Evolutionary conservation across 2,329 filamentous ascomycete genomes (phyloP), one percentile per base, ranked within the genome.

Genomic region (Erysiphe pulchra): DNA sequence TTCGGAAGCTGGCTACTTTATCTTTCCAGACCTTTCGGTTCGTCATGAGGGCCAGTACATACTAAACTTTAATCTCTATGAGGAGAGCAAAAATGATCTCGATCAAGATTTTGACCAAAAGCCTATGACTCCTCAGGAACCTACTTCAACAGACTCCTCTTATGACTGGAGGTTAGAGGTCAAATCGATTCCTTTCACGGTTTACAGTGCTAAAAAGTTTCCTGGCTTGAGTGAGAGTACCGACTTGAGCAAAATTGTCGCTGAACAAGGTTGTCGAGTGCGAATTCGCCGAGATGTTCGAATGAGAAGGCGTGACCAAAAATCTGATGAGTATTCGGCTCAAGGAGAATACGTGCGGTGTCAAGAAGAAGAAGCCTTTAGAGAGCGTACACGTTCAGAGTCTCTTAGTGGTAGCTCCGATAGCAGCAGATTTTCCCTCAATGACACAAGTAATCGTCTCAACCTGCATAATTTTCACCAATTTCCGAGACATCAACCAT

Each of bases 191-290:
- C 75, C 82, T 0, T 95, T 98, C 60, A 77, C 74, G 43, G 90
- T 95, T 38, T 95, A 72, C 65, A 94, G 86, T 55, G 90, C 90
- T 45, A 98, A 95, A 75, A 95, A 94, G 65, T 98, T 98, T 64
- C 90, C 90, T 14, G 90, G 87, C 16, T 66, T 95, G 48, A 79
- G 81, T 40, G 83, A 90, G 60, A 94, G 85, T 64, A 98, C 90
- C 0, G 67, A 72, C 12, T 67, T 95, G 44, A 94, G 86, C 62
- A 80, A 86, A 50, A 80, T 83, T 33, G 85, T 98, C 39, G 86
- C 87, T 16, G 87, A 98, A 61, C 90, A 98, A 62, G 90, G 90
- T 48, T 95, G 90, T 61, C 83, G 87, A 53, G 90, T 98, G 28
- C 80, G 90, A 41, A 98, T 98, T 56, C 75, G 90, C 47, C 81